phyloP scores from a whole-genome alignment of 2,329 filamentous ascomycete genomes.

The Meredithiella fracta region DNA sequence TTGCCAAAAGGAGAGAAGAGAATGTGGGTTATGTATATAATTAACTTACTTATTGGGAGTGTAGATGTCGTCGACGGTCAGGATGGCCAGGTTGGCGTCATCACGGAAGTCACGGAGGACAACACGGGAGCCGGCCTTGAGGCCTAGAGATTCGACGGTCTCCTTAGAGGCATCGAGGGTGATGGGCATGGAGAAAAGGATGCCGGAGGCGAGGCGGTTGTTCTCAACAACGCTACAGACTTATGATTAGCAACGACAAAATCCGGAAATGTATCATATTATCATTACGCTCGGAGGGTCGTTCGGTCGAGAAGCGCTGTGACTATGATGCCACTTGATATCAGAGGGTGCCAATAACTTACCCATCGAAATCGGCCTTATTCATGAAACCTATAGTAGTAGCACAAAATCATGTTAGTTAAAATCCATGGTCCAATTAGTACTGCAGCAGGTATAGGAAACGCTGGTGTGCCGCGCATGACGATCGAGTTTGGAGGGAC shows the following conservation, averaged over 20 bases:
- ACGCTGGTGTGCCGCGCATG: not conserved
- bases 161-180: conserved; percentile 70
- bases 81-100: conserved; percentile 86
- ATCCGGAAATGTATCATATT: not conserved
- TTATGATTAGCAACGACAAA: not conserved
- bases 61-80: conserved; percentile 93
- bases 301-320: not conserved
- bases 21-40: not conserved
- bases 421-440: not conserved
- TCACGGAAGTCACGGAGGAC: conserved; percentile 91
- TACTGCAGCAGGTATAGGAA: not conserved
- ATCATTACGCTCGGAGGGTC: not conserved
- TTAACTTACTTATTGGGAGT: conserved; percentile 66
- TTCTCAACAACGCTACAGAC: conserved; percentile 62
- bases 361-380: conserved; percentile 93
- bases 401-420: conserved; percentile 14
- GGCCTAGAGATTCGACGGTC: conserved; percentile 54
- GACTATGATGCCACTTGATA: not conserved
- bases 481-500: too few species aligned
- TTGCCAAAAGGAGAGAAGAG: not conserved
- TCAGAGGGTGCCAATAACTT: conserved; percentile 20
- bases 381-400: conserved; percentile 68
- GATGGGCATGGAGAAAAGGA: conserved; percentile 93
- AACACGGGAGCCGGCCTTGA: conserved; percentile 68
- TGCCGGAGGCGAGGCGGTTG: conserved; percentile 71